phyloP scores from a whole-genome alignment of 2,329 filamentous ascomycete genomes.

The Beauveria sp. region DNA sequence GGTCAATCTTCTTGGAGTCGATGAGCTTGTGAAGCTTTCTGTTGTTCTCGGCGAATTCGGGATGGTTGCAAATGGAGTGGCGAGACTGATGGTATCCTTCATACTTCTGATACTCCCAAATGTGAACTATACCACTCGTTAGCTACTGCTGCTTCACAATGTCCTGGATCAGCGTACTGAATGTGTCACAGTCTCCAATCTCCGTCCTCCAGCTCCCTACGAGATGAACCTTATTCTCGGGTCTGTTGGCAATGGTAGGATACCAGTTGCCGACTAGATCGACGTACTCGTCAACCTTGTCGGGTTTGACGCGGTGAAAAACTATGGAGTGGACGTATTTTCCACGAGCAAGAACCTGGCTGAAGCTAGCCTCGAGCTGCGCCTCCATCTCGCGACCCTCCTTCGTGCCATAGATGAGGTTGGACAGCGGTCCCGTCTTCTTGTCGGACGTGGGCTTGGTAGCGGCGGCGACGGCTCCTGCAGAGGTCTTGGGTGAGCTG shows the following conservation, averaged over 20 bases:
- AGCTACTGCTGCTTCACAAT: not conserved
- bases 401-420: slow-evolving; percentile 92
- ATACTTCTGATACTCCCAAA: slow-evolving; percentile 99
- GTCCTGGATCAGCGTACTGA: slow-evolving; percentile 55
- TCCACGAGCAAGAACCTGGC: slow-evolving; percentile 84
- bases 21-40: slow-evolving; percentile 79
- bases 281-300: slow-evolving; percentile 92
- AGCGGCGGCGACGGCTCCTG: slow-evolving; percentile 43
- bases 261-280: slow-evolving; percentile 88
- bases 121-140: slow-evolving; percentile 64
- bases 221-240: slow-evolving; percentile 89
- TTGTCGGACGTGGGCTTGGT: slow-evolving; percentile 47
- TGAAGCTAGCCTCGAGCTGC: slow-evolving; percentile 94
- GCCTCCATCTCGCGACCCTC: slow-evolving; percentile 90
- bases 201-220: slow-evolving; percentile 98
- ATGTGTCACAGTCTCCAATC: slow-evolving; percentile 94
- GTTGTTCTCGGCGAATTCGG: slow-evolving; percentile 79
- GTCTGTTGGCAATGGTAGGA: slow-evolving; percentile 73
- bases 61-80: slow-evolving; percentile 73
- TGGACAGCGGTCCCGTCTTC: slow-evolving; percentile 67
- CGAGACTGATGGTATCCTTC: slow-evolving; percentile 90
- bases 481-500: slow-evolving; percentile 27
- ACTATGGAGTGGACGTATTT: slow-evolving; percentile 99
- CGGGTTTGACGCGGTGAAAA: slow-evolving; percentile 90
- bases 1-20: slow-evolving; percentile 71